These are phyloP conservation scores for Rhodotorula babjevae DNA, from an alignment of 768 basidiomycete genomes.

Conservation along the genomic window DNA sequence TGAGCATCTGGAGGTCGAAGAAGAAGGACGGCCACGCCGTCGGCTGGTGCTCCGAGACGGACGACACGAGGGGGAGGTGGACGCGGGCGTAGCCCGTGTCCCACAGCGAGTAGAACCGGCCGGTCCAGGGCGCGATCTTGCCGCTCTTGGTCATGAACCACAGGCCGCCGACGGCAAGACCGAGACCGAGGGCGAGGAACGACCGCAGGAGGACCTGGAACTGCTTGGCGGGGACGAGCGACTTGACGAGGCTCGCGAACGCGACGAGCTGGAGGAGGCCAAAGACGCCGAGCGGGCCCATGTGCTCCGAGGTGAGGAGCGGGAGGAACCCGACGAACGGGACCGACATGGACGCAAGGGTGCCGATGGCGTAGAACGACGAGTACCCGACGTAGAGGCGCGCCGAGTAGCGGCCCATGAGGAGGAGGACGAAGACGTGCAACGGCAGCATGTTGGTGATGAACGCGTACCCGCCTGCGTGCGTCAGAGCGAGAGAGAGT, in stretches of 20 bases:
- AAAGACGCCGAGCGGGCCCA: constrained; percentile 95
- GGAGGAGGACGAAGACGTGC: constrained; percentile 84
- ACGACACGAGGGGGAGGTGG: constrained; percentile 62
- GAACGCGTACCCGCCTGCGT: constrained; percentile 87
- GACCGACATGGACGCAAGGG: constrained; percentile 96
- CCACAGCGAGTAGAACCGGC: constrained; percentile 98
- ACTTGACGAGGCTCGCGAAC: constrained; percentile 80
- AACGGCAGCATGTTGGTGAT: constrained; percentile 99
- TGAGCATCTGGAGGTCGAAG: constrained; percentile 97
- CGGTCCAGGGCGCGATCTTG: constrained; percentile 99
- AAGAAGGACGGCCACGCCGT: constrained; percentile 99
- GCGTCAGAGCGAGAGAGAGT: neutral
- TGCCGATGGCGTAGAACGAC: constrained; percentile 96
- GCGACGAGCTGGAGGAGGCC: constrained; percentile 94
- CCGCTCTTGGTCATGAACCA: constrained; percentile 82
- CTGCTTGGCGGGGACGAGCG: constrained; percentile 83
- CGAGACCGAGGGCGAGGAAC: constrained; percentile 63
- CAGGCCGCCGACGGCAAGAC: constrained; percentile 68
- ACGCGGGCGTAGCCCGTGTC: constrained; percentile 85
- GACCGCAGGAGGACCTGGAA: constrained; percentile 75
- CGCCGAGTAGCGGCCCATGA: constrained; percentile 92
- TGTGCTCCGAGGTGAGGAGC: constrained; percentile 94
- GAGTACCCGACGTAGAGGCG: constrained; percentile 93
- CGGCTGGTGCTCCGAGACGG: constrained; percentile 98
- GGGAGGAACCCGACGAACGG: constrained; percentile 99